Evolutionary conservation across 2,329 filamentous ascomycete species (phyloP).

Genomic region (Botrytis fragariae): DNA sequence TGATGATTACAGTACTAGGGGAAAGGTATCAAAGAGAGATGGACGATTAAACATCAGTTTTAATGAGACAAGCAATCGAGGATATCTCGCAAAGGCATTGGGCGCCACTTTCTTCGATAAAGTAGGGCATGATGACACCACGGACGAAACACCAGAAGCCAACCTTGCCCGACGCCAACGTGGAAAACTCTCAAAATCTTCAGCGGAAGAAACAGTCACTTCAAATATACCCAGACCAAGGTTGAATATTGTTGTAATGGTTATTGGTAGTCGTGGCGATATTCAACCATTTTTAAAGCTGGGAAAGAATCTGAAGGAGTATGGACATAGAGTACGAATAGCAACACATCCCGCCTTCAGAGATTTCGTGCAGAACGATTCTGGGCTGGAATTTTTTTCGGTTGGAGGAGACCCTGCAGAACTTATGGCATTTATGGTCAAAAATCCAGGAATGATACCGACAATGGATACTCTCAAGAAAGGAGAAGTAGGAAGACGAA

Average conservation of each 20-base stretch:
- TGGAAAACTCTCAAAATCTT: slow-evolving; percentile 36
- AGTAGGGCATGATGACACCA: slow-evolving; percentile 36
- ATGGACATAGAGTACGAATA: slow-evolving; percentile 73
- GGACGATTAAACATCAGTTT: slow-evolving; percentile 71
- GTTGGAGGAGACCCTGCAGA: slow-evolving; percentile 77
- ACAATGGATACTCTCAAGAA: slow-evolving; percentile 68
- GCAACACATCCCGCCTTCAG: slow-evolving; percentile 77
- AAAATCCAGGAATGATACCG: slow-evolving; percentile 76
- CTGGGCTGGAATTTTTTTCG: slow-evolving; percentile 74
- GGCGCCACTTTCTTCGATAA: slow-evolving; percentile 62
- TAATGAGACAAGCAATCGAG: slow-evolving; percentile 65
- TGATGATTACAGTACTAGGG: slow-evolving; percentile 62
- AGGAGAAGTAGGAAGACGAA: slow-evolving; percentile 67
- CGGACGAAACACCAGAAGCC: slow-evolving; percentile 20
- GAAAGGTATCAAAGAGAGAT: slow-evolving; percentile 64
- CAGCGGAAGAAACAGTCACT: slow-evolving; percentile 25
- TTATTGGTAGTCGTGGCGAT: slow-evolving; percentile 77
- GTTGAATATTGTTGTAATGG: slow-evolving; percentile 79
- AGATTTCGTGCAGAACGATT: slow-evolving; percentile 71
- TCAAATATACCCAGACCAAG: slow-evolving; percentile 23
- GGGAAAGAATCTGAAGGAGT: slow-evolving; percentile 68
- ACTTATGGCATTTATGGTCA: slow-evolving; percentile 83
- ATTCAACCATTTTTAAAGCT: slow-evolving; percentile 78
- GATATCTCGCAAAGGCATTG: slow-evolving; percentile 71
- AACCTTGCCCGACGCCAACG: slow-evolving; percentile 11